phyloP scores from a whole-genome alignment of 129 eudicot species.

The Gnaphalium uliginosum region DNA sequence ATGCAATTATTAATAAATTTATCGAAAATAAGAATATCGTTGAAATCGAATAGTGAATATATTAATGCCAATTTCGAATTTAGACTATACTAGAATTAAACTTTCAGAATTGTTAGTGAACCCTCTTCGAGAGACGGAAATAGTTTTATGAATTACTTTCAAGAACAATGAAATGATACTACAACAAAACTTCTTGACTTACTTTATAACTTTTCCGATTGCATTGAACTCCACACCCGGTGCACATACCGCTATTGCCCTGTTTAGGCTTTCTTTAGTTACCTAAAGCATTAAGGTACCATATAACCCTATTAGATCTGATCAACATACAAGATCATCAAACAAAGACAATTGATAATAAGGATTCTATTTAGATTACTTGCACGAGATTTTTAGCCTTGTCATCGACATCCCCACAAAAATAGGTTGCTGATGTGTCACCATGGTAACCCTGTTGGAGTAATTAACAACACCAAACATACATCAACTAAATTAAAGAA shows the following conservation, averaged over 20 bases:
- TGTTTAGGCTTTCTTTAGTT: conserved; percentile 77
- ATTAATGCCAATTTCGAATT: neutral
- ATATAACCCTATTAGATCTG: neutral
- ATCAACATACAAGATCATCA: neutral
- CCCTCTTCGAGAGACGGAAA: neutral
- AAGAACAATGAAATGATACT: neutral
- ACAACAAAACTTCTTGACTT: conserved; percentile 28
- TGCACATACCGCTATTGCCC: conserved; percentile 88
- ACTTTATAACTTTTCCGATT: conserved; percentile 84
- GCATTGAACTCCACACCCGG: conserved; percentile 76
- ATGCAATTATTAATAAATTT: neutral
- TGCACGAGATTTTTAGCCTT: conserved; percentile 79
- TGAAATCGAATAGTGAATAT: neutral
- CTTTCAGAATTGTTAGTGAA: neutral
- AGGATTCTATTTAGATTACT: conserved; percentile 39
- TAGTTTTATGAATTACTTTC: neutral
- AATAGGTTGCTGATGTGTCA: conserved; percentile 88
- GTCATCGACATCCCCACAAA: conserved; percentile 81
- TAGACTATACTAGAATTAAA: neutral
- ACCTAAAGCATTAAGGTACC: conserved; percentile 35
- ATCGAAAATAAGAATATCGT: too few species aligned
- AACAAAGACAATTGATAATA: neutral
- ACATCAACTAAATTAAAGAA: neutral
- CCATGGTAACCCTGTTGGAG: conserved; percentile 90
- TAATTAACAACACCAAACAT: conserved; percentile 7